Conservation (phyloP, 169 alveolate species). For the Eimeria brunetti region DNA sequence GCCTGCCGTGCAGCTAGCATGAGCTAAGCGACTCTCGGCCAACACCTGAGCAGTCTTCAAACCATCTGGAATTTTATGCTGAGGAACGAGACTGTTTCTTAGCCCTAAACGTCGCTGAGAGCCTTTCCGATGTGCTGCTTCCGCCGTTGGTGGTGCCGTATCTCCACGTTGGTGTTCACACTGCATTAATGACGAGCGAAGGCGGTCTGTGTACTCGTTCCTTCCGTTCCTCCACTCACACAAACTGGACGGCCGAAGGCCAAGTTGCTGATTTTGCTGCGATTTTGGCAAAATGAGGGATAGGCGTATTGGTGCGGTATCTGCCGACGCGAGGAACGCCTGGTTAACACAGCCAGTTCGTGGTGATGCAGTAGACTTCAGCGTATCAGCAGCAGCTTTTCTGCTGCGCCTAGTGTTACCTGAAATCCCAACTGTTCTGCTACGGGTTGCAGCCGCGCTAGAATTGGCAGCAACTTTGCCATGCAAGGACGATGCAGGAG, state of each 20-base stretch:
- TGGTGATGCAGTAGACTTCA: not conserved
- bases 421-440: not conserved
- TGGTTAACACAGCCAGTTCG: not conserved
- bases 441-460: not conserved
- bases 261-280: slow-evolving; percentile 2
- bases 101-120: not conserved
- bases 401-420: slow-evolving; percentile 1
- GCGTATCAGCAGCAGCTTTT: slow-evolving; percentile 18
- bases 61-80: not conserved
- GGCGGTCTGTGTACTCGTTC: not conserved
- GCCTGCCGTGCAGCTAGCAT: not conserved
- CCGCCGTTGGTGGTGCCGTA: not conserved
- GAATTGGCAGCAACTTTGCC: not conserved
- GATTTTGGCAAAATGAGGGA: slow-evolving; percentile 16
- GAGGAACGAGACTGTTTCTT: not conserved
- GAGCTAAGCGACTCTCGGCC: not conserved
- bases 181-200: slow-evolving; percentile 1
- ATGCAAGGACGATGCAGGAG: not conserved
- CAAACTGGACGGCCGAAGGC: not conserved
- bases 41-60: not conserved
- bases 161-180: not conserved
- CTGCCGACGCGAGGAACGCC: not conserved
- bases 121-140: not conserved
- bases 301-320: slow-evolving; percentile 27
- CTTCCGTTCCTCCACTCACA: slow-evolving; percentile 4